Percentiles rank a stretch among this genome's conserved stretches.
Conservation (phyloP, 1,284 basidiomycete species). For the Bondarzewia mesenterica region DNA sequence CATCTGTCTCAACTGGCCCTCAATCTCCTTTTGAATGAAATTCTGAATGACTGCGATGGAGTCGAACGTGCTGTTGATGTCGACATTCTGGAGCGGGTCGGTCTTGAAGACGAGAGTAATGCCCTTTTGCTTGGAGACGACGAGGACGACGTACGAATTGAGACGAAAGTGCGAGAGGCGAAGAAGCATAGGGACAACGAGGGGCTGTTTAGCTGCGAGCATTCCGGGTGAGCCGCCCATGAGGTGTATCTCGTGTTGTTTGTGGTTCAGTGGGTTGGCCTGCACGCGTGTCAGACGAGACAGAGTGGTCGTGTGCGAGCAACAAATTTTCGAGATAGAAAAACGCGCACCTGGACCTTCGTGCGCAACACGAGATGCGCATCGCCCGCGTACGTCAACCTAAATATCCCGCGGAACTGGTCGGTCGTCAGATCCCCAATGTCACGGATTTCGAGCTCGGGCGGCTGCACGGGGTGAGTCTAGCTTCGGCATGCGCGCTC, state of each 20-base stretch:
- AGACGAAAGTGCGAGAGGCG: constrained; percentile 93
- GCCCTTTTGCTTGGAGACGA: constrained; percentile 94
- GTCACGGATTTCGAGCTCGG: constrained; percentile 94
- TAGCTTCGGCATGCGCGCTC: too few species aligned
- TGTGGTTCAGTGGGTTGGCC: constrained; percentile 94
- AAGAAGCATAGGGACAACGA: constrained; percentile 96
- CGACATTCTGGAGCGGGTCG: constrained; percentile 95
- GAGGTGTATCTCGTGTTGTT: constrained; percentile 74
- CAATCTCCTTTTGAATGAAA: constrained; percentile 95
- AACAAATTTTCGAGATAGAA: not conserved
- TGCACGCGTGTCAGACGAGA: constrained; percentile 21
- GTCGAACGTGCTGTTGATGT: constrained; percentile 97
- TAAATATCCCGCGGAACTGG: constrained; percentile 96
- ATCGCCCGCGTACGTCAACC: constrained; percentile 92
- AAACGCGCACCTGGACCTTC: constrained; percentile 79
- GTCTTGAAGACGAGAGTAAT: constrained; percentile 99
- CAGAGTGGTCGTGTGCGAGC: too few species aligned
- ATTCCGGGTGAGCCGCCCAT: constrained; percentile 75
- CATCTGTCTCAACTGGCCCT: constrained; percentile 95
- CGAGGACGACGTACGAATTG: constrained; percentile 93
- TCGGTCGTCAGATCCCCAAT: constrained; percentile 95
- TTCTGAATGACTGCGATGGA: constrained; percentile 96
- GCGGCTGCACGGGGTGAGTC: constrained; percentile 52
- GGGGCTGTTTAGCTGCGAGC: constrained; percentile 86
- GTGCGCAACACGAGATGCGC: constrained; percentile 94